Evolutionary conservation across 495 filamentous ascomycete genomes (phyloP).

Genomic region (Tuber melanosporum): DNA sequence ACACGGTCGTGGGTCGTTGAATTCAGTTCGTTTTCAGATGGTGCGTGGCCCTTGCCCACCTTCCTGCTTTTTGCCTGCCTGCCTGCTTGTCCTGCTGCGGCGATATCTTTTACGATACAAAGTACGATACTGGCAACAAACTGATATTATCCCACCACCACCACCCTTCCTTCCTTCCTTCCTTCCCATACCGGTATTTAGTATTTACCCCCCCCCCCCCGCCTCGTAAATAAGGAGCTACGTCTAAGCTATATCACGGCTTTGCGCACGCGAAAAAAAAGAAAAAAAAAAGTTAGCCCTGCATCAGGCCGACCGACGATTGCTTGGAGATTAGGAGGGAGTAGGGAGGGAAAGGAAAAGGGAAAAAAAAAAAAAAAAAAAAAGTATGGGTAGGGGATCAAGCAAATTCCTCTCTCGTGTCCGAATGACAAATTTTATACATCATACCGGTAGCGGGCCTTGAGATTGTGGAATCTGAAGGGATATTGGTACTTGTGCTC

Average conservation of each 20-base stretch:
- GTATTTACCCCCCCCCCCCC: neutral
- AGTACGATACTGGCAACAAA: slow-evolving; percentile 6
- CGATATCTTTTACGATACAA: slow-evolving; percentile 28
- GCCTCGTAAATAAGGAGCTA: neutral
- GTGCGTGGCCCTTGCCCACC: slow-evolving; percentile 27
- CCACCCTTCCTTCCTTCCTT: neutral
- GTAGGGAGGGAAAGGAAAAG: neutral
- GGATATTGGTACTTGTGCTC: neutral
- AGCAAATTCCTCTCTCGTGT: neutral
- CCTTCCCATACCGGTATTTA: neutral
- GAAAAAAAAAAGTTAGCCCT: neutral
- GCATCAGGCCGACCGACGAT: slow-evolving; percentile 3
- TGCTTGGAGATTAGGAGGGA: neutral
- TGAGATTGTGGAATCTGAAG: neutral
- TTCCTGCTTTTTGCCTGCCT: neutral
- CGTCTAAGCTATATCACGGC: neutral
- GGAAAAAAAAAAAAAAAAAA: neutral
- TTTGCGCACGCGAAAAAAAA: neutral
- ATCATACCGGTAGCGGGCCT: neutral
- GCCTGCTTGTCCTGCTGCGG: slow-evolving; percentile 11
- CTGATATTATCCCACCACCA: neutral
- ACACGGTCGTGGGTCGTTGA: slow-evolving; percentile 34
- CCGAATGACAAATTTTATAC: neutral
- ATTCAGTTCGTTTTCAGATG: slow-evolving; percentile 23
- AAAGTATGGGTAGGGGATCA: neutral